Conservation (phyloP, 169 alveolate genomes). For the Theileria annulata region DNA sequence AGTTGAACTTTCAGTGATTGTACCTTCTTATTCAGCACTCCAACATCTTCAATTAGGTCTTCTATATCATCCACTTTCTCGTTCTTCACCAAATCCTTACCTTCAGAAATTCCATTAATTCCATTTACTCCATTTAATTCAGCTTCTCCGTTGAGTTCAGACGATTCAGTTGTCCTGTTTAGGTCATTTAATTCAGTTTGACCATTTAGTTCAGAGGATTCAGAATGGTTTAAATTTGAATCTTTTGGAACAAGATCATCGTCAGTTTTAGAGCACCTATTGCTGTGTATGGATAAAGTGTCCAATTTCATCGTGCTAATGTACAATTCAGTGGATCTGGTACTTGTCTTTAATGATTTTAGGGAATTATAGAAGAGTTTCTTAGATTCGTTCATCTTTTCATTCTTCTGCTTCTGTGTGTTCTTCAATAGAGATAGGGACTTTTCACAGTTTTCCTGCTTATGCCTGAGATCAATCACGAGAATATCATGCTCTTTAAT, state of each 20-base stretch:
- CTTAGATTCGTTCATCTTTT: constrained; percentile 23
- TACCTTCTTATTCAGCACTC: constrained; percentile 35
- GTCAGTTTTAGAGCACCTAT: background rate
- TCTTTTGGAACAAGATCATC: background rate
- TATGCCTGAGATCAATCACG: constrained; percentile 53
- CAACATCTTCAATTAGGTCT: constrained; percentile 8
- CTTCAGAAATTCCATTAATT: constrained; percentile 13
- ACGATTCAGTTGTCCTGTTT: background rate
- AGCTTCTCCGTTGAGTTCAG: background rate
- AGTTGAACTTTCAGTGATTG: constrained; percentile 63
- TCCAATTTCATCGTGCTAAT: constrained; percentile 30
- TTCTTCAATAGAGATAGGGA: constrained; percentile 1
- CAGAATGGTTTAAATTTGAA: background rate
- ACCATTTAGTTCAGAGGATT: background rate
- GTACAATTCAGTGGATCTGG: constrained; percentile 21
- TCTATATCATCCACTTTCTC: constrained; percentile 35
- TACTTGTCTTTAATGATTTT: constrained; percentile 6
- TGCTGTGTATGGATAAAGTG: constrained; percentile 14
- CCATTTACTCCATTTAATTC: background rate
- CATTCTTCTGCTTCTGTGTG: constrained; percentile 10
- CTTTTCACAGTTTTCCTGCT: constrained; percentile 33
- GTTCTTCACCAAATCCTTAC: constrained; percentile 21
- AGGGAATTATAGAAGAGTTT: background rate
- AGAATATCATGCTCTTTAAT: constrained; percentile 55
- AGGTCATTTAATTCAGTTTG: background rate